phyloP scores from a whole-genome alignment of 75 land plant species.

The Isoetes taiwanensis region DNA sequence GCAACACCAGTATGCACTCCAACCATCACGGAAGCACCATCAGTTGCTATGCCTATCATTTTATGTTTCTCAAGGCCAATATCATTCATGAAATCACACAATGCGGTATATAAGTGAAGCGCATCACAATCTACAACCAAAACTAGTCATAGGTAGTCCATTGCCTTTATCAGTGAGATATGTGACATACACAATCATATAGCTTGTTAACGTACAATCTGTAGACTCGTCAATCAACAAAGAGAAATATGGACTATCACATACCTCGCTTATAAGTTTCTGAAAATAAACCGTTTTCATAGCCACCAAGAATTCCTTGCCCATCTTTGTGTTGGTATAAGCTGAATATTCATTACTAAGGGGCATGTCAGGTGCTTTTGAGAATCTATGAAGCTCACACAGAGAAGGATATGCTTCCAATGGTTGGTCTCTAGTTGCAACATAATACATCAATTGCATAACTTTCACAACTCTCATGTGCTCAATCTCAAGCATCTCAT shows the following conservation, averaged over 20 bases:
- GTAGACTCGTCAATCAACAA: slow-evolving; percentile 14
- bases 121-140: neutral
- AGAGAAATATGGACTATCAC: slow-evolving; percentile 4
- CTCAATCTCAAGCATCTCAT: no score
- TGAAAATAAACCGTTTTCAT: no score
- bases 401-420: no score
- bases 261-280: no score
- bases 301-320: no score
- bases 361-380: no score
- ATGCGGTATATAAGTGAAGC: neutral
- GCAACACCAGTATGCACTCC: slow-evolving; percentile 7
- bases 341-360: no score
- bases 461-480: no score
- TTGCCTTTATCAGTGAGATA: slow-evolving; percentile 7
- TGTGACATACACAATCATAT: slow-evolving; percentile 10
- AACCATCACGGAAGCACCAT: slow-evolving; percentile 12
- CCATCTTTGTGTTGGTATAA: no score
- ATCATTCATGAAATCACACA: neutral
- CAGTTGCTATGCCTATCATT: slow-evolving; percentile 5
- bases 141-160: neutral
- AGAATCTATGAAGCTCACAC: no score
- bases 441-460: no score
- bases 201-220: neutral
- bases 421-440: no score
- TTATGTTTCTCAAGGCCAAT: neutral